Evolutionary conservation across 1,139 yeast genomes (phyloP).

Genomic region (Entelexis paramagnoliae): DNA sequence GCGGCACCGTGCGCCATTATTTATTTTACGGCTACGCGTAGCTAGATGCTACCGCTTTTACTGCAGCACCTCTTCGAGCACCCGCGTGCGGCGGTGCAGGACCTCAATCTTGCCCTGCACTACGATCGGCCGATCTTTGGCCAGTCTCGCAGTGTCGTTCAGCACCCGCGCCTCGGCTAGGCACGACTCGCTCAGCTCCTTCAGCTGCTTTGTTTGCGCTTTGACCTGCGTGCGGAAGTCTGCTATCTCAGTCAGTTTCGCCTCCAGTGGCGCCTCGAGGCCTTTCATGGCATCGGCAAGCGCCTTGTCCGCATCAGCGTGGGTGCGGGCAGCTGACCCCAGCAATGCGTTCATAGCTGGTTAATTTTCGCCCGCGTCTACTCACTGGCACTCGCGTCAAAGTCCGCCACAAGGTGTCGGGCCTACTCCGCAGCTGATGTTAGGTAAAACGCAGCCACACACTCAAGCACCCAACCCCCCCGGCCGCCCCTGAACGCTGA

Average conservation of each 20-base stretch:
- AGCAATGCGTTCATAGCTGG: slow-evolving; percentile 14
- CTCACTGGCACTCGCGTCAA: too few species aligned
- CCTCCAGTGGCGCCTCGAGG: slow-evolving; percentile 13
- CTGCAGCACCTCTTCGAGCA: slow-evolving; percentile 32
- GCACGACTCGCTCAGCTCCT: slow-evolving; percentile 8
- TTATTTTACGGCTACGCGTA: neutral
- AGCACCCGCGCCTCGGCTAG: neutral
- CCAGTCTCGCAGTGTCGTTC: neutral
- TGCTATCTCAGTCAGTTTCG: slow-evolving; percentile 12
- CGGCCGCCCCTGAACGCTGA: too few species aligned
- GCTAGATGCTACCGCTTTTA: neutral
- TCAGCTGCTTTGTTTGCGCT: slow-evolving; percentile 10
- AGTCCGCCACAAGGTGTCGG: neutral
- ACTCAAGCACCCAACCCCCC: too few species aligned
- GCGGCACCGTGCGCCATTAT: neutral
- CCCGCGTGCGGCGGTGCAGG: slow-evolving; percentile 39
- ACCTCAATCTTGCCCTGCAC: slow-evolving; percentile 13
- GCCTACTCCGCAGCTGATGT: neutral
- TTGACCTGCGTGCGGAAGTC: slow-evolving; percentile 15
- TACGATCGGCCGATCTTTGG: neutral
- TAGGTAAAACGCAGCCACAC: neutral
- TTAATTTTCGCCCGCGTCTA: too few species aligned
- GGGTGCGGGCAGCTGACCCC: slow-evolving; percentile 14
- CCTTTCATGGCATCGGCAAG: neutral
- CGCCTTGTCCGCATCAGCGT: slow-evolving; percentile 12